Percentiles rank a stretch among this genome's conserved stretches.
Conservation (phyloP, 2,329 filamentous ascomycete genomes). For the Exophiala sp. region DNA sequence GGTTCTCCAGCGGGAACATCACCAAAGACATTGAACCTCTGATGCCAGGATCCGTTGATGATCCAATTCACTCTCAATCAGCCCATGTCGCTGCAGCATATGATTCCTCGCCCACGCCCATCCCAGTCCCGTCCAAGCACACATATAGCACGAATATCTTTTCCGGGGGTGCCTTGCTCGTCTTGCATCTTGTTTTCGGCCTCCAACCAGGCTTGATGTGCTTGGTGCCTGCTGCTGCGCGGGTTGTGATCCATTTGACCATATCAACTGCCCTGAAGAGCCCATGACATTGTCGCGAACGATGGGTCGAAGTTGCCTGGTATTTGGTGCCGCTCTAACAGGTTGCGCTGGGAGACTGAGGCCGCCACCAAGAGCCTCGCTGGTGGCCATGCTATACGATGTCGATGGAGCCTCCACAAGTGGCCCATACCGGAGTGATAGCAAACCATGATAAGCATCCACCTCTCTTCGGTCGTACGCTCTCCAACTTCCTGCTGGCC, state of each 20-base stretch:
- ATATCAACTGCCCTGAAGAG: no score
- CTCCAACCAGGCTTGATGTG: no score
- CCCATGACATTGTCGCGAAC: no score
- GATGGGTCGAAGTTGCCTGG: no score
- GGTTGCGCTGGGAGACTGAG: no score
- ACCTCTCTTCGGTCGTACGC: neutral
- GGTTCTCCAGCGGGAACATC: no score
- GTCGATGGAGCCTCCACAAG: neutral
- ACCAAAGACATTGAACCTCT: neutral
- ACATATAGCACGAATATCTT: conserved; percentile 2
- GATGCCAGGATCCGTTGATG: neutral
- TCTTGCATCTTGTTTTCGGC: neutral
- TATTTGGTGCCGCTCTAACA: no score
- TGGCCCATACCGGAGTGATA: neutral
- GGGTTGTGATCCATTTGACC: no score
- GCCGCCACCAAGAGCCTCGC: neutral
- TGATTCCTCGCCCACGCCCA: neutral
- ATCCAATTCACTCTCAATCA: neutral
- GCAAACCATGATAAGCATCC: neutral
- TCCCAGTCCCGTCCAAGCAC: neutral
- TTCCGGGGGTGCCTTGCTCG: neutral
- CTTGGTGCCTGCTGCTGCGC: neutral
- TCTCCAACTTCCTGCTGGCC: neutral
- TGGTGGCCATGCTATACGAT: neutral
- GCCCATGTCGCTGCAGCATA: neutral